These are phyloP conservation scores for Chenopodium album DNA, from an alignment of 148 eudicot genomes.

Conservation along the genomic window DNA sequence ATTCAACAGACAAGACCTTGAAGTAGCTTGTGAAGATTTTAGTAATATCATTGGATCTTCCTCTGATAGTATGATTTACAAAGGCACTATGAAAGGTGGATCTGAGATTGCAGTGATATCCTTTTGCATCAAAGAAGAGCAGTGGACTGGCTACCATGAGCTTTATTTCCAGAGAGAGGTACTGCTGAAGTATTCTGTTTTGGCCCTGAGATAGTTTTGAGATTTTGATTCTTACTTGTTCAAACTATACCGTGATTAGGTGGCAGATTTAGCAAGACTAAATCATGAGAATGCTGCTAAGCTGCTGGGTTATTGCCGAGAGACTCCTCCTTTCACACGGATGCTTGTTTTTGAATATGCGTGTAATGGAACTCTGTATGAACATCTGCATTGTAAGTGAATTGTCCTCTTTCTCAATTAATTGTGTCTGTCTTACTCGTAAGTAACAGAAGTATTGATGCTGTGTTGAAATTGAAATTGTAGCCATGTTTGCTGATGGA, in stretches of 20 bases:
- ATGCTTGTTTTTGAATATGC: conserved; percentile 90
- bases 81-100: conserved; percentile 88
- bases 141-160: conserved; percentile 90
- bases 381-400: conserved; percentile 91
- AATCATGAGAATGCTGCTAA: conserved; percentile 81
- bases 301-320: conserved; percentile 83
- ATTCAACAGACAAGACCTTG: conserved; percentile 83
- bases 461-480: conserved; percentile 19
- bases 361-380: conserved; percentile 87
- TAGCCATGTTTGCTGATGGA: conserved; percentile 54
- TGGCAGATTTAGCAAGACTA: conserved; percentile 87
- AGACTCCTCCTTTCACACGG: conserved; percentile 80
- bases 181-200: conserved; percentile 6
- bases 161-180: conserved; percentile 95
- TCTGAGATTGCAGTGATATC: conserved; percentile 95
- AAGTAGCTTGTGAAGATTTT: conserved; percentile 98
- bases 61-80: conserved; percentile 78
- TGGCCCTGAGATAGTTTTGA: not conserved
- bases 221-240: not conserved
- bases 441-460: not conserved
- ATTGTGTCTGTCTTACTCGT: not conserved
- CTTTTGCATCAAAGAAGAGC: conserved; percentile 87
- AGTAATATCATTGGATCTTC: conserved; percentile 96
- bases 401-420: not conserved
- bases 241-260: conserved; percentile 42